Evolutionary conservation across 352 stramenopile species (phyloP).

Genomic region (Globisporangium alternatum): DNA sequence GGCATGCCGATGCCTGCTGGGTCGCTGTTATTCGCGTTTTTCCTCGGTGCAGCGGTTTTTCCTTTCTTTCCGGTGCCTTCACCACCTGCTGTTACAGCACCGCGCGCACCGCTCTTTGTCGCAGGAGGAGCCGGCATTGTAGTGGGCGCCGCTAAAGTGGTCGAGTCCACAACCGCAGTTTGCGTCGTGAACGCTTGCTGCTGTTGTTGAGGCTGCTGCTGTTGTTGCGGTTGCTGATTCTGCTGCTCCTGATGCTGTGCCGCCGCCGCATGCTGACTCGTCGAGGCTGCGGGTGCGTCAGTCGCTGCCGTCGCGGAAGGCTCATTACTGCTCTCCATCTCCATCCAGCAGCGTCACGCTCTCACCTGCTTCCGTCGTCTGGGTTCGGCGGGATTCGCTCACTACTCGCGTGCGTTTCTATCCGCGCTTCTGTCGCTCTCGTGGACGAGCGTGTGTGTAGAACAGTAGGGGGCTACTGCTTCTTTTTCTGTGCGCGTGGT

Average conservation of each 20-base stretch:
- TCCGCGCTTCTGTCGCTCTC: not conserved
- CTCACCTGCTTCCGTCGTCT: not conserved
- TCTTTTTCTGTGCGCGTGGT: not conserved
- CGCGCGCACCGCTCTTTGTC: not conserved
- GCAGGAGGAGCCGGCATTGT: not conserved
- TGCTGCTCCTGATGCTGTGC: conserved; percentile 5
- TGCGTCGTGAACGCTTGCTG: conserved; percentile 5
- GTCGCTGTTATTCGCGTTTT: conserved; percentile 26
- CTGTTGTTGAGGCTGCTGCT: conserved; percentile 8
- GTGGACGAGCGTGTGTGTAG: not conserved
- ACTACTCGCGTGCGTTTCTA: conserved; percentile 2
- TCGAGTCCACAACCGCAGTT: not conserved
- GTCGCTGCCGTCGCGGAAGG: not conserved
- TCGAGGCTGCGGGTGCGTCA: not conserved
- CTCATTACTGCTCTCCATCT: conserved; percentile 8
- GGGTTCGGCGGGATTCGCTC: not conserved
- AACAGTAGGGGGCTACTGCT: not conserved
- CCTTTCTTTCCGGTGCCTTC: not conserved
- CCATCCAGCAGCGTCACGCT: not conserved
- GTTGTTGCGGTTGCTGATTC: conserved; percentile 4
- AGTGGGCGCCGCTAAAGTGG: too few relatives aligned
- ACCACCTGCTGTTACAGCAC: not conserved
- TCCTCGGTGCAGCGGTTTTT: conserved; percentile 6
- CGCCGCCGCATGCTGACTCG: conserved; percentile 1
- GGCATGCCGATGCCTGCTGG: conserved; percentile 2